Base-by-base conservation (phyloP, 768 basidiomycete species). In the Hypsizygus marmoreus region DNA sequence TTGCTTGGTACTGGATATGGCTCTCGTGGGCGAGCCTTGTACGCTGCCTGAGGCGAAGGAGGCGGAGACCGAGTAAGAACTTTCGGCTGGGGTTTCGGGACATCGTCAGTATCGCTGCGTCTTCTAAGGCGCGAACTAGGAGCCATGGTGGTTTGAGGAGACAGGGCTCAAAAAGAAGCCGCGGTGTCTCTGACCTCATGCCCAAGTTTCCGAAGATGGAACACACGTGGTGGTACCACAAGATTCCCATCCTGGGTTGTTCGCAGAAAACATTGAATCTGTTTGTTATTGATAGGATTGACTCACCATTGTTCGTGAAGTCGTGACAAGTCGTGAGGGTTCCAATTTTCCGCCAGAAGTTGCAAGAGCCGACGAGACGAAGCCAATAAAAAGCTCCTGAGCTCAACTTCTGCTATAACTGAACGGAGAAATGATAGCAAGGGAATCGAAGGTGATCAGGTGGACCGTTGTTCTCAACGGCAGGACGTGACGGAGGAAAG, bases 1-100 rank as follows among this genome's bases (percentile, higher is more conserved):
- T 62, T 87, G 63, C 76, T 82, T 28, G 88, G 84, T 44, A 86
- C 68, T 10, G 88, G 86, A 63, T 74, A 80, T 13, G 87, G 86
- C 35, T 83, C 86, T 47, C 74, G 66, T 11, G 67, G 63, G 9
- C 66, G 69, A 35, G 66, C 42, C 45, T 67, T 73, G 20, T 62
- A 65, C 49, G 80, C 79, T 20, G 64, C 57, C 47, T 67, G 68
- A 16, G 78, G 80, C n/a, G 72, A 75, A 37, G 67, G 64, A n/a
- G 79, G 76, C 30, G 79, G 71, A 14, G 80, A 79, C 53, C 68
- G 73, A 41, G 69, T 58, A 34, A 60, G 53, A 19, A 61, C 58
- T 56, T 72, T 75, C 43, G 66, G 64, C 73, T 78, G 76, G 34
- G 49, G 47, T 47, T 58, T 50, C 47, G 56, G 47, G 23, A 57